Evolutionary conservation across 106 monocot genomes (phyloP).

Genomic region (Acorus gramineus): DNA sequence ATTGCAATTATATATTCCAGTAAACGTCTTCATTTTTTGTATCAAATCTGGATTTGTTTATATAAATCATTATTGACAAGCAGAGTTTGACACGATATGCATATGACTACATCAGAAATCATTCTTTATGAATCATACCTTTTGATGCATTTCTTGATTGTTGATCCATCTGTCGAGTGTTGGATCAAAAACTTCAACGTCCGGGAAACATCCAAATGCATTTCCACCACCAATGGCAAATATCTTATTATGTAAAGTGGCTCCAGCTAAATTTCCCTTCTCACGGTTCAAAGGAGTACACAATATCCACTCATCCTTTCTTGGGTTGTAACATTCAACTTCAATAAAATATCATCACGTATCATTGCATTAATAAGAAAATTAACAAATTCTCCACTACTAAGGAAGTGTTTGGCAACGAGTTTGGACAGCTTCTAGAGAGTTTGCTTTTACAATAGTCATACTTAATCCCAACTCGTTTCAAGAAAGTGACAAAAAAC

Average conservation of each 20-base stretch:
- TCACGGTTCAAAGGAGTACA: slow-evolving; percentile 37
- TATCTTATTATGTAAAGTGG: slow-evolving; percentile 51
- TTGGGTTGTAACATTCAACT: slow-evolving; percentile 69
- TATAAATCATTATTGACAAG: too few species aligned
- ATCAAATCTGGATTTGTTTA: too few species aligned
- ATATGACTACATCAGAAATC: too few species aligned
- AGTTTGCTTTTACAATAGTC: too few species aligned
- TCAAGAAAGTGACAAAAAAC: neutral
- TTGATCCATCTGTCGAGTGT: slow-evolving; percentile 56
- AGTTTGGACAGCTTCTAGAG: too few species aligned
- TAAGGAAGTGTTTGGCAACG: too few species aligned
- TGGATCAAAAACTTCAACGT: slow-evolving; percentile 89
- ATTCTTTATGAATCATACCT: slow-evolving; percentile 14
- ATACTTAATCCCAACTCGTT: too few species aligned
- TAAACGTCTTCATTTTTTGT: too few species aligned
- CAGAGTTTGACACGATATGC: too few species aligned
- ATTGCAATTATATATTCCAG: too few species aligned
- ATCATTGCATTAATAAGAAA: too few species aligned
- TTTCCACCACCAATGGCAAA: slow-evolving; percentile 86
- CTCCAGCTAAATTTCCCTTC: slow-evolving; percentile 67
- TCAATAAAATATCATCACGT: slow-evolving; percentile 9
- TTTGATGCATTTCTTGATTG: slow-evolving; percentile 49
- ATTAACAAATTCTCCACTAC: too few species aligned
- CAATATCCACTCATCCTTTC: slow-evolving; percentile 31
- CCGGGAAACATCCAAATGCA: slow-evolving; percentile 37